These are phyloP conservation scores for Aspergillus glaucus DNA, from an alignment of 2,329 filamentous ascomycete species.

Conservation along the genomic window DNA sequence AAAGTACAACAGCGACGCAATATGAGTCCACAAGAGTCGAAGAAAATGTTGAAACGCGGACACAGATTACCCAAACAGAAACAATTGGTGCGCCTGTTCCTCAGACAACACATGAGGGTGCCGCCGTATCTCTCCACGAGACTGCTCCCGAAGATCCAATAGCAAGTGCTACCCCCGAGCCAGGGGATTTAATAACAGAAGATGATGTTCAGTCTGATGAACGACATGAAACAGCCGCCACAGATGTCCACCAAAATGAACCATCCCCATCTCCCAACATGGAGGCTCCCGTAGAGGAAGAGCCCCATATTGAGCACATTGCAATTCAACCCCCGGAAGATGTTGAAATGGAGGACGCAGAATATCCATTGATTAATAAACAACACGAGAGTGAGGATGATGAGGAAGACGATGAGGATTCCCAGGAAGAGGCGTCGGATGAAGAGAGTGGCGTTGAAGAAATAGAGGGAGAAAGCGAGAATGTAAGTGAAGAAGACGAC, in stretches of 20 bases:
- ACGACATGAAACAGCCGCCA: neutral
- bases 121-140: neutral
- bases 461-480: neutral
- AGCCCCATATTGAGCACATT: neutral
- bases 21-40: neutral
- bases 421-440: slow-evolving; percentile 7
- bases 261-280: neutral
- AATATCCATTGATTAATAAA: neutral
- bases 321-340: neutral
- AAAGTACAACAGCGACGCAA: slow-evolving; percentile 1
- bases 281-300: neutral
- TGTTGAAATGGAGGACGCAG: slow-evolving; percentile 3
- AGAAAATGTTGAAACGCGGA: no score
- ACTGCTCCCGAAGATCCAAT: neutral
- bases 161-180: no score
- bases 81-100: neutral
- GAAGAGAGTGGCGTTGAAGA: slow-evolving; percentile 5
- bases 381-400: neutral
- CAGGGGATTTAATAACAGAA: neutral
- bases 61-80: slow-evolving; percentile 1
- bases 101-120: neutral
- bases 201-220: neutral
- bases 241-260: neutral
- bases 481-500: slow-evolving; percentile 4
- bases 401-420: slow-evolving; percentile 1